Percentiles rank a stretch among this genome's conserved stretches.
These are phyloP conservation scores for Psilocybe sp. DNA, from an alignment of 768 basidiomycete genomes.

Conservation along the genomic window DNA sequence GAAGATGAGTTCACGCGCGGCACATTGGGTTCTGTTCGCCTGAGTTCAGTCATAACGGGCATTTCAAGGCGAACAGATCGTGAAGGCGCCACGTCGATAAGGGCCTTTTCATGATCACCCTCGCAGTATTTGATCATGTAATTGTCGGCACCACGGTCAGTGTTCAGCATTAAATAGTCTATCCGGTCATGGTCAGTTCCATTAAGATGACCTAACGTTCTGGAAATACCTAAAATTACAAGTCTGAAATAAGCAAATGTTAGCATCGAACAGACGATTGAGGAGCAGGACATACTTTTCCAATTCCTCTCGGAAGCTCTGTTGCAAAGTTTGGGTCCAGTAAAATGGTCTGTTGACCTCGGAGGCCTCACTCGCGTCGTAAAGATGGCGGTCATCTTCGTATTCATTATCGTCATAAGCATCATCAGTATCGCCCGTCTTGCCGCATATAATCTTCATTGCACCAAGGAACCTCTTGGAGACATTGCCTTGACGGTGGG, in stretches of 20 bases:
- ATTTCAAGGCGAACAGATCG: slow-evolving; percentile 63
- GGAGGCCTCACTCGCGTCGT: slow-evolving; percentile 59
- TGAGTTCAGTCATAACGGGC: slow-evolving; percentile 72
- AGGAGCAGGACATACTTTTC: slow-evolving; percentile 61
- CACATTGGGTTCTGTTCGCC: slow-evolving; percentile 39
- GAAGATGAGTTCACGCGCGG: slow-evolving; percentile 39
- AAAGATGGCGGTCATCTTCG: slow-evolving; percentile 70
- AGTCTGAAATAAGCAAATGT: slow-evolving; percentile 44
- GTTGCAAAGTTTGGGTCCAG: slow-evolving; percentile 78
- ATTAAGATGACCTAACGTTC: slow-evolving; percentile 2
- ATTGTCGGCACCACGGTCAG: slow-evolving; percentile 84
- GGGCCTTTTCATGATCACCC: slow-evolving; percentile 71
- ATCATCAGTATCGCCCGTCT: slow-evolving; percentile 73
- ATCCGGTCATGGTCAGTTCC: slow-evolving; percentile 6
- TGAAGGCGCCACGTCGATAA: slow-evolving; percentile 78
- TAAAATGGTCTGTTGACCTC: slow-evolving; percentile 66
- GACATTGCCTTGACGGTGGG: slow-evolving; percentile 67
- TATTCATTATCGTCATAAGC: slow-evolving; percentile 69
- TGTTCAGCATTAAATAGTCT: slow-evolving; percentile 94
- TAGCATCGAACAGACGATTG: neutral
- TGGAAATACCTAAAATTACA: slow-evolving; percentile 68
- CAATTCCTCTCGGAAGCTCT: slow-evolving; percentile 82
- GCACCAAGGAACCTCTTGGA: slow-evolving; percentile 68
- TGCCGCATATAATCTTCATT: slow-evolving; percentile 81
- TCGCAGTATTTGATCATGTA: slow-evolving; percentile 94